Conservation (phyloP, 768 basidiomycete genomes). For the Cystobasidium tubakii region DNA sequence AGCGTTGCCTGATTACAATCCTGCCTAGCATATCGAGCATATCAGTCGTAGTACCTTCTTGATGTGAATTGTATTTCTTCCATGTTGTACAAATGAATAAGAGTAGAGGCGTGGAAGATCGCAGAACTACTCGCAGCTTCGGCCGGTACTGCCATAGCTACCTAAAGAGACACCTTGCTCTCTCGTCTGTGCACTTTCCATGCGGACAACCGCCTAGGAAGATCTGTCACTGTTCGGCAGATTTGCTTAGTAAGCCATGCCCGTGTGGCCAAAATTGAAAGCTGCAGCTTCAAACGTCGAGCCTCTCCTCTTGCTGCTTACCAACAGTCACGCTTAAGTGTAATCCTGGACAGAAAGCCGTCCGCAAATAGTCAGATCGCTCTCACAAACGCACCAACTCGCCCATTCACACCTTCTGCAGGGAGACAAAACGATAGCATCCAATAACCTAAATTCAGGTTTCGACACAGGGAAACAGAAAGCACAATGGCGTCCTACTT, state of each 20-base stretch:
- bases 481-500: conserved; percentile 23
- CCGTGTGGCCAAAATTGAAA: conserved; percentile 4
- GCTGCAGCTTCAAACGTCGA: background rate
- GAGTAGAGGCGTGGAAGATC: no score
- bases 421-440: no score
- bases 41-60: background rate
- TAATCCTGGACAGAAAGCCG: background rate
- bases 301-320: background rate
- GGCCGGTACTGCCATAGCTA: no score
- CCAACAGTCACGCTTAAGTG: background rate
- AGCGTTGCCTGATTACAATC: background rate
- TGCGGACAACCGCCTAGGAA: no score
- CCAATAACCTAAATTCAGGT: background rate
- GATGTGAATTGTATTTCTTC: background rate
- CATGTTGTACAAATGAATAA: no score
- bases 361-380: background rate
- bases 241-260: background rate
- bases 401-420: background rate
- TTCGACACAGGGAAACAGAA: background rate
- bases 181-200: no score
- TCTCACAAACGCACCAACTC: background rate
- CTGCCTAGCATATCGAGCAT: no score
- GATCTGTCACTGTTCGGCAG: background rate
- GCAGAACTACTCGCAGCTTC: no score
- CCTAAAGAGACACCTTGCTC: no score